Percentiles rank a stretch among this genome's conserved stretches.
Conservation (phyloP, 2,329 filamentous ascomycete genomes). For the Ciborinia camelliae region DNA sequence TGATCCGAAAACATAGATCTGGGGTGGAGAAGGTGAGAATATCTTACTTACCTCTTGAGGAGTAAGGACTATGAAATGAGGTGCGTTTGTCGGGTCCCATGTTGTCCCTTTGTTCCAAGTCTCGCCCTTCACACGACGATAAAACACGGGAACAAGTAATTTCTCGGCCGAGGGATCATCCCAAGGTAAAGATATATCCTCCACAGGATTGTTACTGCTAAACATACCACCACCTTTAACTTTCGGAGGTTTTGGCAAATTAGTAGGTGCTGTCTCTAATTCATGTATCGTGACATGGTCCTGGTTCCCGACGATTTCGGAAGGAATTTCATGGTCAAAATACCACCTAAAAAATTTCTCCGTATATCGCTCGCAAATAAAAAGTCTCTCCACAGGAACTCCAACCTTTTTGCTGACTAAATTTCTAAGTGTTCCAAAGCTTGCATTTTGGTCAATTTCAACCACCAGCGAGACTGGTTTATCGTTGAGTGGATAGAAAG, state of each 20-base stretch:
- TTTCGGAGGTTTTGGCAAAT: constrained; percentile 52
- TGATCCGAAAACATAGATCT: background rate
- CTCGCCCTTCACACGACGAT: constrained; percentile 48
- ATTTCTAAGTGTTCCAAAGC: constrained; percentile 65
- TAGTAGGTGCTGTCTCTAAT: constrained; percentile 74
- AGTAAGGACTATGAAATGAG: constrained; percentile 72
- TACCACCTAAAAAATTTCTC: constrained; percentile 85
- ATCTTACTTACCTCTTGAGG: constrained; percentile 63
- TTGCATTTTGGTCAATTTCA: constrained; percentile 75
- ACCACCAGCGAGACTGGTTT: constrained; percentile 68
- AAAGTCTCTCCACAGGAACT: constrained; percentile 62
- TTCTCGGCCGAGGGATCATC: constrained; percentile 61
- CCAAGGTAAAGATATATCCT: constrained; percentile 49
- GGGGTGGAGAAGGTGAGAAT: background rate
- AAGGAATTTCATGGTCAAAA: constrained; percentile 63
- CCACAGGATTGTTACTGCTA: constrained; percentile 44
- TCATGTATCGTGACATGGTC: constrained; percentile 73
- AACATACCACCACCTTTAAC: constrained; percentile 34
- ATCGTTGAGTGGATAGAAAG: constrained; percentile 73
- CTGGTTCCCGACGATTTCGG: constrained; percentile 63
- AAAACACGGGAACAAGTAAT: constrained; percentile 69
- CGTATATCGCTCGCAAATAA: constrained; percentile 79
- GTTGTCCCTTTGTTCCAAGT: constrained; percentile 34
- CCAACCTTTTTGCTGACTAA: constrained; percentile 66
- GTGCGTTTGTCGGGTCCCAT: constrained; percentile 38